A percentile compares a stretch with the other conserved stretches of the same genome.
Conservation (phyloP, 345 rosid species). For the Lepidium aucheri region DNA sequence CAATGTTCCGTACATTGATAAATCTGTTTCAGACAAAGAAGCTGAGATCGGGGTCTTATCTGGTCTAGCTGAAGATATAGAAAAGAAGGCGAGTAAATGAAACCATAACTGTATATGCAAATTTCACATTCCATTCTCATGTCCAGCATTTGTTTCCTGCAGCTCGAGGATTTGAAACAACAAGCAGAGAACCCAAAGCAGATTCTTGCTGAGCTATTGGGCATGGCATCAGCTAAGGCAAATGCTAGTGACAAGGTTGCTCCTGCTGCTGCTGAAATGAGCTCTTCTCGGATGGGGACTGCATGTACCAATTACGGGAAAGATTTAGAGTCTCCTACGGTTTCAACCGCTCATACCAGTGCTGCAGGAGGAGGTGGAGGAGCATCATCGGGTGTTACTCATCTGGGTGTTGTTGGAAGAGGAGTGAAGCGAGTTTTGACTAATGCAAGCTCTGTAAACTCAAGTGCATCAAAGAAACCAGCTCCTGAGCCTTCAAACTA, state of each 20-base stretch:
- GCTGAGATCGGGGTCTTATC: conserved; percentile 61
- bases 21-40: conserved; percentile 49
- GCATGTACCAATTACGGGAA: conserved; percentile 27
- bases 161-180: conserved; percentile 95
- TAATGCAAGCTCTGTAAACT: conserved; percentile 37
- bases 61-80: conserved; percentile 70
- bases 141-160: conserved; percentile 17
- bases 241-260: conserved; percentile 34
- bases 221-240: conserved; percentile 46
- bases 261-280: conserved; percentile 31
- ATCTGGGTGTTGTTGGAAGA: conserved; percentile 90
- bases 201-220: conserved; percentile 66
- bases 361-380: conserved; percentile 42
- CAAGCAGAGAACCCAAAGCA: conserved; percentile 54
- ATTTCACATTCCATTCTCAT: neutral
- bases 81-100: conserved; percentile 60
- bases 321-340: conserved; percentile 46
- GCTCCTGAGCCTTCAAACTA: conserved; percentile 36
- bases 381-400: conserved; percentile 53
- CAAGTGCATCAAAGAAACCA: conserved; percentile 57
- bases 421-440: conserved; percentile 78
- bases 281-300: conserved; percentile 58
- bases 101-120: neutral
- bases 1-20: conserved; percentile 35
- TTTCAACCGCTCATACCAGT: conserved; percentile 72